Evolutionary conservation across 768 basidiomycete species (phyloP).

Genomic region (Amylocystis lapponica): DNA sequence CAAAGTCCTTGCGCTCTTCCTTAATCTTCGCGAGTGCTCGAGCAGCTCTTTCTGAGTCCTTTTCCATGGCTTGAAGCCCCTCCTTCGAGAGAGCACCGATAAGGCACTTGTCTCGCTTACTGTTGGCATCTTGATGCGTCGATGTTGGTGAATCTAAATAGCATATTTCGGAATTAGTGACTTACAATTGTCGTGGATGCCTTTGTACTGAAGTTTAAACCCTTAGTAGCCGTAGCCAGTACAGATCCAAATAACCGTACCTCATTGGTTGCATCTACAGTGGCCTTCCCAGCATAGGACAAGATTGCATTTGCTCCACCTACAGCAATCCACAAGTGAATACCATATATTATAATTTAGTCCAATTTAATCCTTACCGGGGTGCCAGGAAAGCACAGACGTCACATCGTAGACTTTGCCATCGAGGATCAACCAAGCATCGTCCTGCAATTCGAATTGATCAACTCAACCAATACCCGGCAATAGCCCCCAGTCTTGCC

Average conservation of each 20-base stretch:
- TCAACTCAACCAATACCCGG: too few species aligned
- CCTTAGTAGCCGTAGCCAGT: background rate
- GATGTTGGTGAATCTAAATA: too few species aligned
- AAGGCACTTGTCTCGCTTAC: slow-evolving; percentile 16
- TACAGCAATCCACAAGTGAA: background rate
- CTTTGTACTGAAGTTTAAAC: slow-evolving; percentile 11
- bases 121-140: slow-evolving; percentile 10
- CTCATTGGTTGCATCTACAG: slow-evolving; percentile 15
- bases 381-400: slow-evolving; percentile 10
- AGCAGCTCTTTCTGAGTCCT: slow-evolving; percentile 15
- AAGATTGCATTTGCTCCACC: slow-evolving; percentile 12
- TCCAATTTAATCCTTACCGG: background rate
- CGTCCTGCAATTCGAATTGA: too few species aligned
- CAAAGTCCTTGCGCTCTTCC: slow-evolving; percentile 12
- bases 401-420: slow-evolving; percentile 14
- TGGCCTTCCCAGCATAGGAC: slow-evolving; percentile 18
- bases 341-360: background rate
- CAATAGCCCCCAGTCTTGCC: too few species aligned
- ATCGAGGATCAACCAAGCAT: slow-evolving; percentile 24
- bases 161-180: too few species aligned
- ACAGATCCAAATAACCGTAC: slow-evolving; percentile 2
- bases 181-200: slow-evolving; percentile 17
- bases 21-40: slow-evolving; percentile 13
- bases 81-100: slow-evolving; percentile 13
- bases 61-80: slow-evolving; percentile 14